Conservation (phyloP, 1,284 basidiomycete genomes). For the Cutaneotrichosporon daszewskae region DNA sequence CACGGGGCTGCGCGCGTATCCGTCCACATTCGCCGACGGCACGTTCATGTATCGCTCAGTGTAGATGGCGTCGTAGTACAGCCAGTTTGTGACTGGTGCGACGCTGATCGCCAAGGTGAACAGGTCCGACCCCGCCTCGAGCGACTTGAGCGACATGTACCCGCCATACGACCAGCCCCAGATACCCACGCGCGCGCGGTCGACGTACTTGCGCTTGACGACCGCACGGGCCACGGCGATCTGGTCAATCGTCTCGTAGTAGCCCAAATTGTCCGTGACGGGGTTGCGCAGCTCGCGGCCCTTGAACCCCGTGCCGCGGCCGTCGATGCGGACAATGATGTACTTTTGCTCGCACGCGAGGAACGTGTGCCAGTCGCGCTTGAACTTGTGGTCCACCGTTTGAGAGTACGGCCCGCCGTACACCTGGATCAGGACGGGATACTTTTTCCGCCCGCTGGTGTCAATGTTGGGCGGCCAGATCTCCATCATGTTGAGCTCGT, state of each 20-base stretch:
- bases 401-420: slow-evolving; percentile 90
- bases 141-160: slow-evolving; percentile 83
- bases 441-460: slow-evolving; percentile 81
- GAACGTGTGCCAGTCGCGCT: slow-evolving; percentile 79
- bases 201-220: slow-evolving; percentile 48
- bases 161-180: slow-evolving; percentile 97
- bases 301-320: slow-evolving; percentile 88
- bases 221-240: slow-evolving; percentile 63
- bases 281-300: slow-evolving; percentile 75
- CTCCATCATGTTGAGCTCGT: slow-evolving; percentile 81
- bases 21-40: slow-evolving; percentile 66
- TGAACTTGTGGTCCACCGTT: slow-evolving; percentile 61
- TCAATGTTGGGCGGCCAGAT: slow-evolving; percentile 88
- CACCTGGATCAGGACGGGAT: slow-evolving; percentile 85
- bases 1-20: slow-evolving; percentile 79
- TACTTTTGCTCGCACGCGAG: slow-evolving; percentile 77
- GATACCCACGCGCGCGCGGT: slow-evolving; percentile 71
- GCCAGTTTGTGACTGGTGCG: slow-evolving; percentile 71
- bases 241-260: slow-evolving; percentile 80
- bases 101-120: slow-evolving; percentile 67
- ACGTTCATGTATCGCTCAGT: slow-evolving; percentile 97
- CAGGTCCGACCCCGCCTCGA: slow-evolving; percentile 77
- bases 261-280: slow-evolving; percentile 77
- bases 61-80: slow-evolving; percentile 59
- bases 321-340: slow-evolving; percentile 80